Percentiles rank a stretch among this genome's conserved stretches.
phyloP scores from a whole-genome alignment of 768 basidiomycete genomes.

The Lactarius vividus region DNA sequence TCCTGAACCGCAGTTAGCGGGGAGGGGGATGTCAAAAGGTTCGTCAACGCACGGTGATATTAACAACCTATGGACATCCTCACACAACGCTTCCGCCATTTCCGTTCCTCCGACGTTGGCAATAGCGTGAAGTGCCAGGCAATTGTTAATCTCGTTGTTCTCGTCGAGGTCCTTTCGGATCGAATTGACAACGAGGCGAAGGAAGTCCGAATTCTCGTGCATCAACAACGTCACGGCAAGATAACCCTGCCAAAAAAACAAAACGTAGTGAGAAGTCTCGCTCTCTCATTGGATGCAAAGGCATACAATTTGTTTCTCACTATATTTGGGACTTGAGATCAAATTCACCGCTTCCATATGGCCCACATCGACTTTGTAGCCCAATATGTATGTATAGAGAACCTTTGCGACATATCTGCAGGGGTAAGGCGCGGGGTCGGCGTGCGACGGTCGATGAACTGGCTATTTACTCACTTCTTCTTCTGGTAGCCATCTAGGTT shows the following conservation, averaged over 20 bases:
- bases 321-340: constrained; percentile 92
- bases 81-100: constrained; percentile 94
- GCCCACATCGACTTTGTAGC: constrained; percentile 98
- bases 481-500: constrained; percentile 89
- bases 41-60: constrained; percentile 77
- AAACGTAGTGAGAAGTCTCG: constrained; percentile 18
- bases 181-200: constrained; percentile 95
- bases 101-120: constrained; percentile 97
- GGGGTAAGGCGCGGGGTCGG: not conserved
- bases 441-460: constrained; percentile 9
- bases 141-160: constrained; percentile 92
- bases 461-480: constrained; percentile 66
- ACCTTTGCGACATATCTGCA: constrained; percentile 93
- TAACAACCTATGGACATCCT: constrained; percentile 90
- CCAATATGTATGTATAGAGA: constrained; percentile 97
- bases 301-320: constrained; percentile 96
- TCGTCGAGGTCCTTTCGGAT: constrained; percentile 96
- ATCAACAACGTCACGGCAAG: constrained; percentile 94
- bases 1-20: constrained; percentile 48
- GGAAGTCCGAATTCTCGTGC: constrained; percentile 98
- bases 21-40: constrained; percentile 8
- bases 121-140: constrained; percentile 94
- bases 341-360: constrained; percentile 99
- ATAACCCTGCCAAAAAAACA: constrained; percentile 66
- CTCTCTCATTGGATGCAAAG: constrained; percentile 10